Evolutionary conservation across 2,329 filamentous ascomycete genomes (phyloP), one percentile per base, ranked within the genome.

Genomic region (Eutypella sp.): DNA sequence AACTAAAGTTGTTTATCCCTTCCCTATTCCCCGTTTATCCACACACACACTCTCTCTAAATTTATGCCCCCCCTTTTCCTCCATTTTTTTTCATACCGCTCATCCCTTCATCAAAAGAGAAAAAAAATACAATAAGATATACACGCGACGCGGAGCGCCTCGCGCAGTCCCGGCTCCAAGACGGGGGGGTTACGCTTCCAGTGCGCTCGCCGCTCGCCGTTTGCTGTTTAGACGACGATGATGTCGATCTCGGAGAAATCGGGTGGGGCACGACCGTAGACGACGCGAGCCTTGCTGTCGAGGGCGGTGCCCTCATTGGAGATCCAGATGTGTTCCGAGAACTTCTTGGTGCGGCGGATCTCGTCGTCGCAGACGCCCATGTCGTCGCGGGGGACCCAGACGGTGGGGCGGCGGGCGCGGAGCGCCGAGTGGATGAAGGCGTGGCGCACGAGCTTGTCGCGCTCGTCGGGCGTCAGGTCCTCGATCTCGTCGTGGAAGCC

Each of bases 311-410:
- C 90, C 63, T 95, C 87, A 65, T 96, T 96, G 57, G 88, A 95
- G 62, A 97, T 90, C 87, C 90, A 96, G 43, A 97, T 86, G 50
- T 82, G 75, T 48, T 87, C 81, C 61, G 85, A 92, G 63, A 90
- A 87, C 40, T 76, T 74, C 53, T 84, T 78, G 6, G 90, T 96
- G 29, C 87, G 76, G 59, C 76, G 76, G 38, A 97, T 85, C 70
- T 99, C 93, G 56, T 97, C 92, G 57, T 95, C 89, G 54, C 87
- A 90, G 47, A 99, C 80, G 5, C 93, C 93, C 5, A 97, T 67
- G 54, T 93, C 87, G 60, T 99, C 93, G 10, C 85, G 81, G 0
- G 93, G 93, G 38, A 99, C 88, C 93, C 93, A 99, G 22, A 99
- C 84, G 0, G 88, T 89, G 0, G 93, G 93, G 44, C 90, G 79